Evolutionary conservation across 306 rosid species (phyloP).

Genomic region (Cicer cuneatum): DNA sequence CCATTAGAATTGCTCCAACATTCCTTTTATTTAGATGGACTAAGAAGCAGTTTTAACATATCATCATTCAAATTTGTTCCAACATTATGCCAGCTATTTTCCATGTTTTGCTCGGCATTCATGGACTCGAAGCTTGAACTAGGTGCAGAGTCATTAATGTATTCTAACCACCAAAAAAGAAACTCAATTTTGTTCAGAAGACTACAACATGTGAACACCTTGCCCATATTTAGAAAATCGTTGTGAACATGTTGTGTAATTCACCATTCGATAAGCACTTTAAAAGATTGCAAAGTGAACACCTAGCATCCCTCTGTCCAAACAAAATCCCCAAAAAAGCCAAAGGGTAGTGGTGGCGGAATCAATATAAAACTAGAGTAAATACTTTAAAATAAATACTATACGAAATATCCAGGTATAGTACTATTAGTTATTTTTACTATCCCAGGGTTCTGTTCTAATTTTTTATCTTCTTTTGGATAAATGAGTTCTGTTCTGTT

Average conservation of each 20-base stretch:
- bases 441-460: slow-evolving; percentile 18
- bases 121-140: too few relatives aligned
- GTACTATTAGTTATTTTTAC: slow-evolving; percentile 16
- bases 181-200: not conserved
- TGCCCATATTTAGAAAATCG: not conserved
- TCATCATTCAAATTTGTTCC: not conserved
- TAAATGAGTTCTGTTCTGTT: not conserved
- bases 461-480: not conserved
- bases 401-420: slow-evolving; percentile 27
- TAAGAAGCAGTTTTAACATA: not conserved
- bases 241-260: not conserved
- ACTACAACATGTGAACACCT: not conserved
- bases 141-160: too few relatives aligned
- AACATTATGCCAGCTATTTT: too few relatives aligned
- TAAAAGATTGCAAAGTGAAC: not conserved
- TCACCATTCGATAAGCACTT: not conserved
- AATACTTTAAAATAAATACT: slow-evolving; percentile 10
- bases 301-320: not conserved
- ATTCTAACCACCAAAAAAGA: too few relatives aligned
- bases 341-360: not conserved
- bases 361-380: slow-evolving; percentile 10
- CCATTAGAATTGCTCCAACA: not conserved
- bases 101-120: too few relatives aligned
- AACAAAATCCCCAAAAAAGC: not conserved
- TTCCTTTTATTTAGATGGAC: not conserved